Conservation (phyloP, 1,284 basidiomycete genomes). For the Ceratorhiza oryzae-sativae region DNA sequence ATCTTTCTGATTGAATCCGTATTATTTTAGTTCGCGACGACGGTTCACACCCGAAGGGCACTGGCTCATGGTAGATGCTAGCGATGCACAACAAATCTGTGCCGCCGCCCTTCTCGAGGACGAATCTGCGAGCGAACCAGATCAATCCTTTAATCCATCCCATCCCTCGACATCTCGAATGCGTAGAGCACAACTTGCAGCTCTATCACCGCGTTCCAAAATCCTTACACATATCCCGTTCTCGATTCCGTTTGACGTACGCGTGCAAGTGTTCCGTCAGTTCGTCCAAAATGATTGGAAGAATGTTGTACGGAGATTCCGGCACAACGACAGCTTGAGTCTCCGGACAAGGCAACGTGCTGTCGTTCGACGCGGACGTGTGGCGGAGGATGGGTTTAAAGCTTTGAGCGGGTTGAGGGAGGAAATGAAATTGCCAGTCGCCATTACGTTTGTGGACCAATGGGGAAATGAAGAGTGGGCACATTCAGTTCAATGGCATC, state of each 20-base stretch:
- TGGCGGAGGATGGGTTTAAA: conserved; percentile 91
- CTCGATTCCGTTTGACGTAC: conserved; percentile 90
- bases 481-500: conserved; percentile 44
- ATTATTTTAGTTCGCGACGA: conserved; percentile 69
- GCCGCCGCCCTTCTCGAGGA: conserved; percentile 35
- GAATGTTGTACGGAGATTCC: neutral
- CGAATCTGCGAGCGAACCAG: neutral
- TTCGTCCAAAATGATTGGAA: conserved; percentile 72
- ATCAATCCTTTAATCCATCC: neutral
- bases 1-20: conserved; percentile 42
- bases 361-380: conserved; percentile 72
- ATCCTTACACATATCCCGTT: conserved; percentile 97
- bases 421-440: conserved; percentile 78
- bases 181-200: conserved; percentile 65
- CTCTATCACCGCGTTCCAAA: conserved; percentile 83
- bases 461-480: conserved; percentile 82
- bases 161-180: conserved; percentile 45
- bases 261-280: conserved; percentile 87
- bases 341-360: conserved; percentile 56
- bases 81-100: conserved; percentile 34
- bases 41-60: conserved; percentile 82
- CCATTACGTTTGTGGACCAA: conserved; percentile 91
- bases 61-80: conserved; percentile 73
- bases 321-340: conserved; percentile 28
- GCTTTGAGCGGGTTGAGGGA: conserved; percentile 69